Base-by-base conservation (phyloP, 495 filamentous ascomycete genomes). In the Bryoglossum gracile region DNA sequence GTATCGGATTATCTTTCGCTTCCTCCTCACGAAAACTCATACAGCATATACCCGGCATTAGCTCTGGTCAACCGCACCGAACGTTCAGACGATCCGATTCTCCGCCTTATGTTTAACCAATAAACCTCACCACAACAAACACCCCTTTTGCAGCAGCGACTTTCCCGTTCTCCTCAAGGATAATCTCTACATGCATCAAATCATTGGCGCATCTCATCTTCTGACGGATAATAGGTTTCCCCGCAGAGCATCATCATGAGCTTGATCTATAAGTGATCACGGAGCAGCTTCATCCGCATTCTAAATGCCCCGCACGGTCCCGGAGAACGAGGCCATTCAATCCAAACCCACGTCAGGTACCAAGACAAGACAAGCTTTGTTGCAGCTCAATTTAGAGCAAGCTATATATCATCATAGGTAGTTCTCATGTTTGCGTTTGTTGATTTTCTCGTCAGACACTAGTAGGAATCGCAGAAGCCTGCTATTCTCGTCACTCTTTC, bases 11-110 rank as follows among this genome's bases (percentile, higher is more conserved):
- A n/a, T n/a, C n/a, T n/a, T n/a, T n/a, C n/a, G n/a, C n/a, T n/a
- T n/a, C n/a, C n/a, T n/a, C n/a, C n/a, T n/a, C n/a, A n/a, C n/a
- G n/a, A n/a, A n/a, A n/a, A n/a, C n/a, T n/a, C n/a, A n/a, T n/a
- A n/a, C n/a, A n/a, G n/a, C n/a, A 33, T 50, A 43, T 50, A 35
- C 22, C 38, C 47, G 39, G 38, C 38, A 43, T 35, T 40, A 50
- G 28, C 36, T n/a, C 16, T 14, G 23, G 13, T 13, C 14, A 16
- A 5, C 4, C 36, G 25, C 3, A 35, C 23, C 10, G 5, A 21
- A 25, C 14, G 30, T 36, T 51, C 17, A 14, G 13, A 44, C 39
- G 38, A 42, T 38, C 32, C 39, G 39, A 24, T 19, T 36, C 14
- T 36, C 39, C 48, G 34, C 8, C 18, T 3, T 1, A 26, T 34